Conservation (phyloP, 2,329 filamentous ascomycete genomes). For the Ceratocystis papillata region DNA sequence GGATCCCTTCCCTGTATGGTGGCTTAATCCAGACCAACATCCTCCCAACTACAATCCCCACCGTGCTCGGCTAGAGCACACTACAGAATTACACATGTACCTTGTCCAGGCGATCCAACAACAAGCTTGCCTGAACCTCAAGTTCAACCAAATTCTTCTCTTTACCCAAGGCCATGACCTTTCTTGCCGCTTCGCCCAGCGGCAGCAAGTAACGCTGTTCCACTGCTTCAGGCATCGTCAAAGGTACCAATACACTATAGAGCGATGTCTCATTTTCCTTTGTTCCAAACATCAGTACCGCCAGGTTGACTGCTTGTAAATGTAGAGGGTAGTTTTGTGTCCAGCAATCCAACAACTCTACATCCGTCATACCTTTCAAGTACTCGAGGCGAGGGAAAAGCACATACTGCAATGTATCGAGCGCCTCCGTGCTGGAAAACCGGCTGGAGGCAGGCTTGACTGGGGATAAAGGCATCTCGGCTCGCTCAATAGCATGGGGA, state of each 20-base stretch:
- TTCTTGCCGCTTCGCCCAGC: constrained; percentile 37
- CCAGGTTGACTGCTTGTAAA: constrained; percentile 51
- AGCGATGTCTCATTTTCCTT: constrained; percentile 33
- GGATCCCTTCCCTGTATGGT: neutral
- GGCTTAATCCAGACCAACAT: neutral
- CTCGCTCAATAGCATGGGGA: constrained; percentile 26
- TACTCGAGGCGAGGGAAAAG: constrained; percentile 48
- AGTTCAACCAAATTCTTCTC: constrained; percentile 31
- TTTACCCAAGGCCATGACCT: constrained; percentile 30
- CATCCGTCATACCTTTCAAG: constrained; percentile 34
- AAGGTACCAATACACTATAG: constrained; percentile 37
- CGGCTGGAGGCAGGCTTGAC: constrained; percentile 27
- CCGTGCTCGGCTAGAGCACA: too few relatives aligned
- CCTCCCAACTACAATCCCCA: neutral
- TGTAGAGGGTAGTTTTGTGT: constrained; percentile 43
- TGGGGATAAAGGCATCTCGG: constrained; percentile 29
- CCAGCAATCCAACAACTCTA: constrained; percentile 43
- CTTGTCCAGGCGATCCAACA: constrained; percentile 36
- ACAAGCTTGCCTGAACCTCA: constrained; percentile 35
- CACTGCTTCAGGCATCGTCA: constrained; percentile 46
- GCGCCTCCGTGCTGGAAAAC: constrained; percentile 45
- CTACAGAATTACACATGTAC: constrained; percentile 28
- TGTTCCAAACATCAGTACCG: constrained; percentile 34
- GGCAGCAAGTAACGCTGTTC: constrained; percentile 50
- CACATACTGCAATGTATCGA: constrained; percentile 50